A percentile compares a stretch with the other conserved stretches of the same genome.
These are phyloP conservation scores for Sporothrix curviconia DNA, from an alignment of 2,329 filamentous ascomycete genomes.

Conservation along the genomic window DNA sequence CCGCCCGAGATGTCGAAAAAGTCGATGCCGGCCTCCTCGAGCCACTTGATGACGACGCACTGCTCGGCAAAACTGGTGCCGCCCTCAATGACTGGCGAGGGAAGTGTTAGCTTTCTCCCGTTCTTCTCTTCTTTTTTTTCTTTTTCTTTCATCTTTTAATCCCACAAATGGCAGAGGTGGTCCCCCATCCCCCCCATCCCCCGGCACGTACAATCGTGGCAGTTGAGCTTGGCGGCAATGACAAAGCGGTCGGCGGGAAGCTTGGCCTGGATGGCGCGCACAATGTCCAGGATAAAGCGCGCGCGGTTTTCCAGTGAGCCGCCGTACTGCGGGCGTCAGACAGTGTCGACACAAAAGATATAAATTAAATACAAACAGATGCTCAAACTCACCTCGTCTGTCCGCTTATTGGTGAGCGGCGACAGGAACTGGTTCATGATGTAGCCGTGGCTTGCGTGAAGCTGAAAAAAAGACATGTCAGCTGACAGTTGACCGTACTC, in stretches of 20 bases:
- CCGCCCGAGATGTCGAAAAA: constrained; percentile 2
- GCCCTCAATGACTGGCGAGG: neutral
- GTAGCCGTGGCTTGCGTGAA: constrained; percentile 4
- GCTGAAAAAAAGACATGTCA: too few relatives aligned
- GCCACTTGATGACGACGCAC: constrained; percentile 1
- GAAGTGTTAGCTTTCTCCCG: too few relatives aligned
- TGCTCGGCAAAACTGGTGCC: neutral
- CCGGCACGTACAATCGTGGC: neutral
- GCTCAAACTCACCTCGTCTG: neutral
- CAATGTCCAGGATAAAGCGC: neutral
- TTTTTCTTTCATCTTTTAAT: too few relatives aligned
- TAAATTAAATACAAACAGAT: too few relatives aligned
- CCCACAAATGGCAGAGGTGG: too few relatives aligned
- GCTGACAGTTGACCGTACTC: too few relatives aligned
- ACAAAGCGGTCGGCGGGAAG: neutral
- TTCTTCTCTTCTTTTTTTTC: too few relatives aligned
- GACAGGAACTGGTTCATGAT: constrained; percentile 2
- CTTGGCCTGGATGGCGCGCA: neutral
- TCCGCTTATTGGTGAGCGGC: constrained; percentile 1
- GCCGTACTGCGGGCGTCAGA: too few relatives aligned
- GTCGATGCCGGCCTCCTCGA: neutral
- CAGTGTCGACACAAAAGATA: too few relatives aligned
- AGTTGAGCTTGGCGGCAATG: neutral
- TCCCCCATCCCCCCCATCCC: too few relatives aligned
- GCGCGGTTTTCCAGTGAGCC: neutral